Evolutionary conservation across 495 filamentous ascomycete species (phyloP).

Genomic region (Cudoniella acicularis): DNA sequence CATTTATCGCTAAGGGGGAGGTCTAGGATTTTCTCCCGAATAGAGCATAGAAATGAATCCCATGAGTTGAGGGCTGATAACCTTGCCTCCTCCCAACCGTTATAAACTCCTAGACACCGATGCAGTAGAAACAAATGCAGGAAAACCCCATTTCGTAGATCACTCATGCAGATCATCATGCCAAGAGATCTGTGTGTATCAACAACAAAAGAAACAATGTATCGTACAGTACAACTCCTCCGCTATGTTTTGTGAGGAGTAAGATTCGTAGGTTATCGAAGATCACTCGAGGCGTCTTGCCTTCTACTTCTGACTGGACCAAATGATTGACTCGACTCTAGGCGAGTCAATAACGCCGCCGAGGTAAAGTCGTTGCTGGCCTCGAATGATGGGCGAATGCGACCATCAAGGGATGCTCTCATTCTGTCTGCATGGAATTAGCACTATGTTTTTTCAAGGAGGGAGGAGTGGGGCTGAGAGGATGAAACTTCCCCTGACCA

Average conservation of each 20-base stretch:
- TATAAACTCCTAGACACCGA: constrained; percentile 19
- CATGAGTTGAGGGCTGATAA: neutral
- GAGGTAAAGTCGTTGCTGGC: constrained; percentile 85
- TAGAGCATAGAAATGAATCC: neutral
- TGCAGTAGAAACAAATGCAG: constrained; percentile 23
- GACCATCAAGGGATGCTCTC: constrained; percentile 69
- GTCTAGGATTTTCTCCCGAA: constrained; percentile 9
- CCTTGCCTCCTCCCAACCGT: neutral
- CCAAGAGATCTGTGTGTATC: constrained; percentile 18
- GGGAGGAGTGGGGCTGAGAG: too few relatives aligned
- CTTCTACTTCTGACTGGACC: constrained; percentile 25
- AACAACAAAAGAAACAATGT: constrained; percentile 22
- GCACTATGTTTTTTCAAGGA: too few relatives aligned
- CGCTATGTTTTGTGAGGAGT: neutral
- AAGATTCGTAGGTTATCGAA: constrained; percentile 5
- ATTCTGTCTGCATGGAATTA: too few relatives aligned
- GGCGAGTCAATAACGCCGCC: constrained; percentile 73
- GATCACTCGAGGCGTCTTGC: constrained; percentile 9
- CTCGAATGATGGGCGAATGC: constrained; percentile 74
- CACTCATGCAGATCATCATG: constrained; percentile 30
- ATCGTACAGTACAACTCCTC: constrained; percentile 16
- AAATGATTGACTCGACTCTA: constrained; percentile 66
- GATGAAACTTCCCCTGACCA: too few relatives aligned
- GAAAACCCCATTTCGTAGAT: constrained; percentile 22
- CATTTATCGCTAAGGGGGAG: constrained; percentile 13